Conservation (phyloP, 495 filamentous ascomycete genomes). For the Lasiosphaeria hispida region DNA sequence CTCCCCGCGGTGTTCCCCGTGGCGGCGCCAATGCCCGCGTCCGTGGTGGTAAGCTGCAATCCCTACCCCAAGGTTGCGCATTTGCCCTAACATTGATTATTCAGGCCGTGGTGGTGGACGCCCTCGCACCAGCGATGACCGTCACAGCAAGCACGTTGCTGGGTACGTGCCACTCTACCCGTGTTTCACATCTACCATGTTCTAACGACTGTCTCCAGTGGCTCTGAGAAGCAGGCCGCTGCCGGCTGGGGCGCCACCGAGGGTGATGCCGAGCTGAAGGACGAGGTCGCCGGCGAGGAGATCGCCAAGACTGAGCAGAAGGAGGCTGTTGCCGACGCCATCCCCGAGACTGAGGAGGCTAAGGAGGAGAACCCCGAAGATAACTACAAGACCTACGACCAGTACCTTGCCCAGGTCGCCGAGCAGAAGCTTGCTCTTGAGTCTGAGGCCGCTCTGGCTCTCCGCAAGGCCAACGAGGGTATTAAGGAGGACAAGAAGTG, state of each 20-base stretch:
- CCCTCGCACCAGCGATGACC: slow-evolving; percentile 65
- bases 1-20: slow-evolving; percentile 49
- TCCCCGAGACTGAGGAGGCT: slow-evolving; percentile 29
- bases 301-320: slow-evolving; percentile 80
- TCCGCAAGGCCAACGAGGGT: slow-evolving; percentile 90
- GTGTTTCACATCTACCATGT: slow-evolving; percentile 12
- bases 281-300: slow-evolving; percentile 82
- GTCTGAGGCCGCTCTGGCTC: slow-evolving; percentile 52
- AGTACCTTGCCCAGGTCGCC: slow-evolving; percentile 84
- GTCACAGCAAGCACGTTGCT: slow-evolving; percentile 77
- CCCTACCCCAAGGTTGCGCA: background rate
- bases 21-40: slow-evolving; percentile 57
- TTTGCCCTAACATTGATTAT: slow-evolving; percentile 11
- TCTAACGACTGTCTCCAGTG: slow-evolving; percentile 35
- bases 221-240: slow-evolving; percentile 88
- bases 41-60: slow-evolving; percentile 48
- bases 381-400: slow-evolving; percentile 80
- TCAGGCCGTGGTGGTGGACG: slow-evolving; percentile 46
- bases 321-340: slow-evolving; percentile 43
- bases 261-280: slow-evolving; percentile 76
- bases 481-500: slow-evolving; percentile 84
- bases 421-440: slow-evolving; percentile 77
- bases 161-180: slow-evolving; percentile 4
- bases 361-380: slow-evolving; percentile 69
- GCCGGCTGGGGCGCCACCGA: slow-evolving; percentile 85